These are phyloP conservation scores for Neoboletus brunneissimus DNA, from an alignment of 768 basidiomycete species.

Conservation along the genomic window DNA sequence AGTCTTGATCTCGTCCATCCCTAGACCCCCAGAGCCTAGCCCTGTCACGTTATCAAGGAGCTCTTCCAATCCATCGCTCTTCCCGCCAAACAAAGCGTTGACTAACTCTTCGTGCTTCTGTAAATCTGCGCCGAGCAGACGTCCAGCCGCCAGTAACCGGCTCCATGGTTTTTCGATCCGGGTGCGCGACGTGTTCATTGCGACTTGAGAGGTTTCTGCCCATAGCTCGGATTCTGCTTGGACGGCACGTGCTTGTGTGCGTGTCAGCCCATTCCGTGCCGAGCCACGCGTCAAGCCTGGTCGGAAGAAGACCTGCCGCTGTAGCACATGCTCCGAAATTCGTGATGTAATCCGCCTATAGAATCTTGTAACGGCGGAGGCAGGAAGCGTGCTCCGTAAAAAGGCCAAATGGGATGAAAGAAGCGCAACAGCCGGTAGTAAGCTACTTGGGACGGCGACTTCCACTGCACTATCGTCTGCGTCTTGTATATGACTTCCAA, in stretches of 20 bases:
- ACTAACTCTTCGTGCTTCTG: constrained; percentile 34
- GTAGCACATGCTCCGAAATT: constrained; percentile 74
- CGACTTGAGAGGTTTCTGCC: constrained; percentile 72
- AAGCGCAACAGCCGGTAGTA: constrained; percentile 74
- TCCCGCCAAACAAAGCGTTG: constrained; percentile 15
- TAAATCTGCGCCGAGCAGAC: constrained; percentile 58
- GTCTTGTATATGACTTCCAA: constrained; percentile 13
- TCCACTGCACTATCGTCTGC: constrained; percentile 22
- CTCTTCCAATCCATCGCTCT: constrained; percentile 50
- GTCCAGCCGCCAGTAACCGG: constrained; percentile 64
- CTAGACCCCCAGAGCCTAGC: constrained; percentile 61
- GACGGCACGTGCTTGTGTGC: constrained; percentile 56
- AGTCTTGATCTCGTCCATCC: constrained; percentile 56
- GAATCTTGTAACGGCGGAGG: constrained; percentile 50
- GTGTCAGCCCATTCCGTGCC: constrained; percentile 20
- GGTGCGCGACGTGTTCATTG: constrained; percentile 44
- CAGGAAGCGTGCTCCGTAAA: constrained; percentile 63
- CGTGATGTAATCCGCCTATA: constrained; percentile 75
- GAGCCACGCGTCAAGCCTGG: constrained; percentile 54
- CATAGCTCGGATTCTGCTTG: constrained; percentile 76
- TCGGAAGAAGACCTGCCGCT: constrained; percentile 78
- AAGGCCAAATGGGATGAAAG: constrained; percentile 77
- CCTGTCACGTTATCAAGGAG: constrained; percentile 42
- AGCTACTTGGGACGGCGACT: constrained; percentile 60
- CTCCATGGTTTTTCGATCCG: constrained; percentile 77